These are phyloP conservation scores for Cucumis melo DNA, from an alignment of 306 rosid species.

Conservation along the genomic window DNA sequence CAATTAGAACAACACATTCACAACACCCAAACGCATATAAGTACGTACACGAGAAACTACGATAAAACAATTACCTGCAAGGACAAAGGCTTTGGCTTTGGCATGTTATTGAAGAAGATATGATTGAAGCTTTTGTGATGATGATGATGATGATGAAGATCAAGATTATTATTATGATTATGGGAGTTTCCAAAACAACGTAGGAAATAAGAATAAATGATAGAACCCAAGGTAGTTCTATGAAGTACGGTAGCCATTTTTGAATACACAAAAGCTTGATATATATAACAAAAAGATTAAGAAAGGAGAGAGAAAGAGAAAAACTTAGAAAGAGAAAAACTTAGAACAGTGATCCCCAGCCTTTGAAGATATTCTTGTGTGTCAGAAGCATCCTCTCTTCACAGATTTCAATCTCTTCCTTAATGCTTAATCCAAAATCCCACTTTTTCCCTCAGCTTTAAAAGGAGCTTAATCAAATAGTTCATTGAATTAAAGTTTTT, in stretches of 20 bases:
- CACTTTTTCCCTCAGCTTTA: not conserved
- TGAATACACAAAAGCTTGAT: constrained; percentile 7
- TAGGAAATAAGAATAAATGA: constrained; percentile 28
- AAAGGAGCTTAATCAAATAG: not conserved
- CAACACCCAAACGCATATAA: too few species aligned
- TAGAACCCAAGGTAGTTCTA: constrained; percentile 33
- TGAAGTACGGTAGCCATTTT: constrained; percentile 46
- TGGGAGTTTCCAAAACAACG: constrained; percentile 19
- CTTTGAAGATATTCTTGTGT: constrained; percentile 57
- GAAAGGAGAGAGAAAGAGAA: constrained; percentile 10
- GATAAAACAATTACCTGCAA: constrained; percentile 41
- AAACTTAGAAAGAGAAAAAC: constrained; percentile 12
- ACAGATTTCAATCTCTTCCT: constrained; percentile 21
- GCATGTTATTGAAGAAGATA: constrained; percentile 37
- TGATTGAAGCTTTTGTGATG: constrained; percentile 12
- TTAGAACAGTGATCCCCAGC: constrained; percentile 14
- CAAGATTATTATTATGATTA: not conserved
- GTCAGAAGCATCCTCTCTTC: constrained; percentile 8
- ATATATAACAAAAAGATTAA: not conserved
- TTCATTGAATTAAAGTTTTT: not conserved
- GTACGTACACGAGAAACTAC: too few species aligned
- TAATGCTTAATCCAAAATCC: not conserved
- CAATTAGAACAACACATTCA: too few species aligned
- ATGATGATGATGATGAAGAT: not conserved
- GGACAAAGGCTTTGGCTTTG: constrained; percentile 67